Conservation (phyloP, 1,284 basidiomycete species). For the Rhodotorula sp. region DNA sequence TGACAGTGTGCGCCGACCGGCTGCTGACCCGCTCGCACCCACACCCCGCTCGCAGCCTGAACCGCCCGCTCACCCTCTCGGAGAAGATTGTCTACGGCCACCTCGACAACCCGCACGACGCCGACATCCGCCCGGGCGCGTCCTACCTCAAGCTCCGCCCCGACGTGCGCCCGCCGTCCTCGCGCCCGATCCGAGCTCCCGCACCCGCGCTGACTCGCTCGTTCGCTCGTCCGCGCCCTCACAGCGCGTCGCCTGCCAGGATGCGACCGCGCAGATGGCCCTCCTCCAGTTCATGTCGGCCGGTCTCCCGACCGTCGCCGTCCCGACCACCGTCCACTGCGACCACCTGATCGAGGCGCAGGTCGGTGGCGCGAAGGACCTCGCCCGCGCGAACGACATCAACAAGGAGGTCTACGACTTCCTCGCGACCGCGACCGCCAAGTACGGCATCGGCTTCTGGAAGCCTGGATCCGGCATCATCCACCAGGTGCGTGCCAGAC, state of each 20-base stretch:
- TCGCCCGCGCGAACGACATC: conserved; percentile 85
- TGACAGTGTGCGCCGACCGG: no score
- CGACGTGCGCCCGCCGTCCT: conserved; percentile 69
- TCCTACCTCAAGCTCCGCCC: conserved; percentile 95
- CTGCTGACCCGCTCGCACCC: not conserved
- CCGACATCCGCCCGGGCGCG: conserved; percentile 80
- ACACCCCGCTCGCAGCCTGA: conserved; percentile 63
- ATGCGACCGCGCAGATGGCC: conserved; percentile 98
- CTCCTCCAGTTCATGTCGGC: conserved; percentile 99
- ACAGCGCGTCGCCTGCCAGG: conserved; percentile 98
- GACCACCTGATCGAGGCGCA: conserved; percentile 99
- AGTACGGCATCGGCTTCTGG: conserved; percentile 99
- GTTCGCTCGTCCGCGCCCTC: conserved; percentile 1
- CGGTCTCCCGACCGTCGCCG: conserved; percentile 94
- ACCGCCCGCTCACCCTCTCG: conserved; percentile 89
- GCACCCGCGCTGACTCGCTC: conserved; percentile 54
- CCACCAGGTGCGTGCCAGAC: conserved; percentile 42
- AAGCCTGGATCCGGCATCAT: conserved; percentile 91
- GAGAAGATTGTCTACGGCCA: conserved; percentile 99
- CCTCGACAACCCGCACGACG: conserved; percentile 85
- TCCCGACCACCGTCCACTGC: conserved; percentile 97
- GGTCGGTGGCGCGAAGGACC: conserved; percentile 86
- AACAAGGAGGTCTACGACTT: conserved; percentile 99
- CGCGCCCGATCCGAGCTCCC: conserved; percentile 90
- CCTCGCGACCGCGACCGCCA: conserved; percentile 93